Conservation (phyloP, 768 basidiomycete species). For the Tylopilus subfusipes region DNA sequence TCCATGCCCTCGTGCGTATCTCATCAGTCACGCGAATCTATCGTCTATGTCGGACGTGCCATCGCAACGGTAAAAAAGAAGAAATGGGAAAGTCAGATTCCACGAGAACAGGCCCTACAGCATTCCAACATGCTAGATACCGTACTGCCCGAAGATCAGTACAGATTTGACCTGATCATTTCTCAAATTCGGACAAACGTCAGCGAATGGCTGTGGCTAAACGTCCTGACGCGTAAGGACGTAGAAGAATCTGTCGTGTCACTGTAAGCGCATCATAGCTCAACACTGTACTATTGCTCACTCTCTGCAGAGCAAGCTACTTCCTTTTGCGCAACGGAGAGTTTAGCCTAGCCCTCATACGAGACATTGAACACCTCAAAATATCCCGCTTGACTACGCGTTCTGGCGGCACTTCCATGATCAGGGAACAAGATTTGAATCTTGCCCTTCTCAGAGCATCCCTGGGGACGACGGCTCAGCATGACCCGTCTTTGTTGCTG, state of each 20-base stretch:
- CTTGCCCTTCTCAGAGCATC: conserved; percentile 84
- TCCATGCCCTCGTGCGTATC: conserved; percentile 77
- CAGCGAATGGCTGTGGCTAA: conserved; percentile 93
- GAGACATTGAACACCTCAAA: conserved; percentile 83
- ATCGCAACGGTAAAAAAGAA: conserved; percentile 79
- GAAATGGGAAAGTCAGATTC: conserved; percentile 75
- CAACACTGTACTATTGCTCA: conserved; percentile 4
- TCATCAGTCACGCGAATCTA: conserved; percentile 69
- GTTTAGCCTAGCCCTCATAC: conserved; percentile 77
- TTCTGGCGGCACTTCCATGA: conserved; percentile 66
- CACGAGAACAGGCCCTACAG: conserved; percentile 57
- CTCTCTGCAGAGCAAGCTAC: conserved; percentile 65
- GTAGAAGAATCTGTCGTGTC: conserved; percentile 83
- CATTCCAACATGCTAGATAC: conserved; percentile 63
- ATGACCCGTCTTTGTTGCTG: conserved; percentile 70
- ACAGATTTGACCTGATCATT: conserved; percentile 72
- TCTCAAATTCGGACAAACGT: conserved; percentile 73
- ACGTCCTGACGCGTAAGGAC: conserved; percentile 79
- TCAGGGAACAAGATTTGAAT: conserved; percentile 87
- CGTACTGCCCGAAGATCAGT: conserved; percentile 71
- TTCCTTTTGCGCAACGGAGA: conserved; percentile 88
- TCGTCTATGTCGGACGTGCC: conserved; percentile 83
- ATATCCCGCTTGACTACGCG: conserved; percentile 69
- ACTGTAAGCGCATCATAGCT: conserved; percentile 49
- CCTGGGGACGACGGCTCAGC: conserved; percentile 82